Evolutionary conservation across 2,329 filamentous ascomycete species (phyloP), one percentile per base, ranked within the genome.

Genomic region (Sporothrix protearum): DNA sequence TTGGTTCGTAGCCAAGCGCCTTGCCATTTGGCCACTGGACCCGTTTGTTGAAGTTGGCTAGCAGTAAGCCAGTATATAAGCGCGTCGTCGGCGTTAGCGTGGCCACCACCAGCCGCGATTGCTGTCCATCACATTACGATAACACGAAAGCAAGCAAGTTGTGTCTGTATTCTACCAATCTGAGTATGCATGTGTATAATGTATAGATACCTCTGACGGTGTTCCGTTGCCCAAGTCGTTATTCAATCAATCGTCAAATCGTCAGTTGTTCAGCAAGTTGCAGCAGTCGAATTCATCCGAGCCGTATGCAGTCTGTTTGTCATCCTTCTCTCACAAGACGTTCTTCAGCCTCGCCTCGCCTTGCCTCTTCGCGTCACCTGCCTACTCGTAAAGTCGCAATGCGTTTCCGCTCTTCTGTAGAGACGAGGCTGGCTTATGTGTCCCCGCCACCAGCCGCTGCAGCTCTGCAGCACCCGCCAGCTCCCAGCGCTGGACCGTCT

Each of bases 1-100:
- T 77, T 79, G 78, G 78, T 80, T 79, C 78, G 78, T 79, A 79
- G 78, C 78, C 78, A 79, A 77, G 77, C 78, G 78, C 78, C 77
- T 79, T 79, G 78, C 75, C 78, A 79, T 77, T 77, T 75, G 75
- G 76, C 77, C 76, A 78, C 74, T 75, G 72, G 73, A 75, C 74
- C 74, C 51, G 66, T 51, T 70, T 7, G 42, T 36, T 69, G 36
- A 10, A 19, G 1, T 33, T 42, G 16, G 9, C 7, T 5, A 12
- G 8, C 10, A 5, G 19, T 36, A 8, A 28, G 22, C 28, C 53
- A 0, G 12, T 49, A 67, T 51, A 67, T 67, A 67, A 45, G 36
- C 36, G 36, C 36, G 19, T 25, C 51, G 22, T 19, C 22, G 36
- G 59, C 6, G 57, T 39, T 61, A 61, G 33, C 33, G 8, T 36